phyloP scores from a whole-genome alignment of 345 rosid species.

The Abelmoschus esculentus region DNA sequence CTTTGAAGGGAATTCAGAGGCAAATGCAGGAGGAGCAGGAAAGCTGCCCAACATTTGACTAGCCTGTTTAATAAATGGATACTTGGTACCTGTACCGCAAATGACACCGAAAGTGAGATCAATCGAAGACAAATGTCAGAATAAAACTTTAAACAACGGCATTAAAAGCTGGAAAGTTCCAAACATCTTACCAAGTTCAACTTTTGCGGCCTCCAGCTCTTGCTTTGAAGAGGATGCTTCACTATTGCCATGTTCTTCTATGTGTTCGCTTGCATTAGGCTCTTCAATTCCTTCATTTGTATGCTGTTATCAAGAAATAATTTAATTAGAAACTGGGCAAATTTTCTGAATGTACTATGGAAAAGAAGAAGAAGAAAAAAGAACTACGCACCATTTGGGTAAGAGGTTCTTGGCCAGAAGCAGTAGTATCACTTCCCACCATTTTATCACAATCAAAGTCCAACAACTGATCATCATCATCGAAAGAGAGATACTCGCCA shows the following conservation, averaged over 20 bases:
- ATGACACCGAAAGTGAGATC: slow-evolving; percentile 8
- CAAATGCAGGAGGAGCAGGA: slow-evolving; percentile 69
- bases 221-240: slow-evolving; percentile 57
- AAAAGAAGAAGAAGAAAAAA: background rate
- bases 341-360: background rate
- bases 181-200: slow-evolving; percentile 48
- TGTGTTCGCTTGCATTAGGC: slow-evolving; percentile 23
- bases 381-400: slow-evolving; percentile 31
- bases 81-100: slow-evolving; percentile 42
- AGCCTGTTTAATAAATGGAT: slow-evolving; percentile 61
- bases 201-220: slow-evolving; percentile 33
- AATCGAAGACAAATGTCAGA: background rate
- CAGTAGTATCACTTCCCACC: slow-evolving; percentile 23
- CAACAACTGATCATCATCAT: slow-evolving; percentile 45
- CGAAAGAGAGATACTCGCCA: slow-evolving; percentile 67
- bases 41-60: slow-evolving; percentile 66
- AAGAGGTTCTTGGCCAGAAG: slow-evolving; percentile 21
- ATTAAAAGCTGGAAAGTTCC: background rate
- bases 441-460: slow-evolving; percentile 51
- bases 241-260: slow-evolving; percentile 25
- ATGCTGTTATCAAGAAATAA: slow-evolving; percentile 27
- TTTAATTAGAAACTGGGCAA: slow-evolving; percentile 6
- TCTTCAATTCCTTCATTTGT: slow-evolving; percentile 31
- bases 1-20: slow-evolving; percentile 64
- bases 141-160: background rate